phyloP scores from a whole-genome alignment of 306 rosid genomes.

The Mucuna pruriens region DNA sequence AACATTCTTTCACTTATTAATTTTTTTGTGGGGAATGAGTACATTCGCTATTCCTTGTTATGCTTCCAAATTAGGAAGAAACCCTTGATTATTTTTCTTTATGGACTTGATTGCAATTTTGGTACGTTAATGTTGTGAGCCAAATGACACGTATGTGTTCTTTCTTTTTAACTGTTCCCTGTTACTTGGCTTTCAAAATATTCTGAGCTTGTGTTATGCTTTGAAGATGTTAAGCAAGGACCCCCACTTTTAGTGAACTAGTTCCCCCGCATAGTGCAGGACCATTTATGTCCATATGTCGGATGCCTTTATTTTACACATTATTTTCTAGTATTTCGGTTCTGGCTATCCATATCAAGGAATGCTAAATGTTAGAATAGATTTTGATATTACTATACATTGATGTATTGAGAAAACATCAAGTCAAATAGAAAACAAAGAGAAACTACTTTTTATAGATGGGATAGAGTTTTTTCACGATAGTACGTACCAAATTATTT shows the following conservation, averaged over 20 bases:
- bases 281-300: conserved; percentile 42
- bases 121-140: conserved; percentile 17
- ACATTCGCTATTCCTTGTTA: not conserved
- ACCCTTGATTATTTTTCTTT: not conserved
- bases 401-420: not conserved
- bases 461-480: no score
- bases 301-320: conserved; percentile 34
- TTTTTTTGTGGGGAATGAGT: not conserved
- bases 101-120: conserved; percentile 36
- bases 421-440: no score
- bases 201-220: conserved; percentile 44
- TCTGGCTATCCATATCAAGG: conserved; percentile 12
- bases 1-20: conserved; percentile 31
- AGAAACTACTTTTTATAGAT: no score
- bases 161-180: conserved; percentile 36
- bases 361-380: not conserved
- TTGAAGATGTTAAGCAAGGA: conserved; percentile 46
- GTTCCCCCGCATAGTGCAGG: conserved; percentile 55
- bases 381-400: not conserved
- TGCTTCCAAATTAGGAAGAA: not conserved
- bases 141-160: conserved; percentile 38
- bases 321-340: not conserved
- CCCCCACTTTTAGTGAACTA: conserved; percentile 51
- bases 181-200: conserved; percentile 46
- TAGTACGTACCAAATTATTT: no score